Base-by-base conservation (phyloP, 164 flowering plant genomes). In the Taxillus chinensis region DNA sequence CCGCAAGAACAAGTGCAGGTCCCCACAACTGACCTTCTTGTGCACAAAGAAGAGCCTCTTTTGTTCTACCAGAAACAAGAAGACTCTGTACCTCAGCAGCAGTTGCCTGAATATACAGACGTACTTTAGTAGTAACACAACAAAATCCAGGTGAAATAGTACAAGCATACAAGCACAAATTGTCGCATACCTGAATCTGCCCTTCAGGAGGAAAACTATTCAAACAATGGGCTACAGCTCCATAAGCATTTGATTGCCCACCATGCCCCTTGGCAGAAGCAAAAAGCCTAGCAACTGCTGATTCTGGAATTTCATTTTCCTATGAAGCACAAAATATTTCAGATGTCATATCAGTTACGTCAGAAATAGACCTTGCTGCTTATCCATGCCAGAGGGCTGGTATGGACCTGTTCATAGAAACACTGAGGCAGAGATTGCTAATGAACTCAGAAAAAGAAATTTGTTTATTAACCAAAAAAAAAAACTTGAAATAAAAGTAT, bases 21-120 rank as follows among this genome's bases (percentile, higher is more conserved):
- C 96, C 95, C 99, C 99, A 95, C 65, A 95, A 73, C 68, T 95
- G 96, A 73, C 97, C 96, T 72, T 85, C 89, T 68, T 80, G 86
- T 64, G 99, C 99, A 83, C 86, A 81, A 39, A 80, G 84, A 15
- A 95, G 74, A 71, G 99, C 99, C 72, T 91, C 97, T 68, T 68
- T 79, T 72, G 82, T 86, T 74, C 79, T 83, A 68, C 99, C 99
- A 73, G 97, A 78, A 59, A 91, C 95, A 68, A 95, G 86, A 80
- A 91, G 96, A 65, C 74, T 80, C 70, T 95, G 96, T 49, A 95
- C 95, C 77, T 89, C 93, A 72, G 77, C 72, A 55, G 99, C 97
- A 66, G 97, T 79, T 65, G 82, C 89, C 99, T 95, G 65, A 68
- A 62, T 39, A 8, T 69, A 57, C 61, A 38, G 63, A 43, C 3